Base-by-base conservation (phyloP, 345 rosid genomes). In the Geranium brycei region DNA sequence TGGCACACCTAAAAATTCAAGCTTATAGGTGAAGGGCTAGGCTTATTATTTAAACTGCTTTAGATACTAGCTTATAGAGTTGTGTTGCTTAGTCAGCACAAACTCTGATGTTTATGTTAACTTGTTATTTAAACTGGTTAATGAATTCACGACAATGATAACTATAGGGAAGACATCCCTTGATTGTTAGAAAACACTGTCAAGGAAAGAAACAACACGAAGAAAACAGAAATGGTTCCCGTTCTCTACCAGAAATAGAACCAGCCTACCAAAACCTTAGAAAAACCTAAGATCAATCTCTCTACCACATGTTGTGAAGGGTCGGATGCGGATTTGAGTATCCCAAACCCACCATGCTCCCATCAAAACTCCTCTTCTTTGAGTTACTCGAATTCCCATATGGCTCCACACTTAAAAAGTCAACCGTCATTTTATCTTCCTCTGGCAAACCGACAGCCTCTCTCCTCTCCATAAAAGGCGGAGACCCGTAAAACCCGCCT, bases 391-490 rank as follows among this genome's bases (percentile, higher is more conserved):
- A 47, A 47, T 47, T 10, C 53, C 53, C 53, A 6, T 5, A 5
- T 47, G 53, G 13, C 15, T 47, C 53, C 53, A 47, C 53, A 6
- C 53, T 13, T 11, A 47, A 47, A 3, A 6, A 47, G 15, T 47
- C 53, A 47, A 47, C 53, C 3, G 53, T 47, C 53, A 13, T 47
- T 3, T 47, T 47, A 10, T 47, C 53, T 47, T 13, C 53, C 53
- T 35, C 41, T 4, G 53, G 10, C 13, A 47, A 15, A 47, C 53
- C 15, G 11, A 10, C 67, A 28, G 72, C 62, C 28, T n/a, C 72
- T 71, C 59, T 78, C 8, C 66, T 23, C 14, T 65, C 65, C 23
- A 61, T 68, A 17, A 6, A 71, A 69, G 1, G 72, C 28, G 28
- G 28, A 63, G 78, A 35, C 59, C 68, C 65, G 4, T 68, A 64